These are phyloP conservation scores for Amanita rubescens DNA, from an alignment of 768 basidiomycete species.

Conservation along the genomic window DNA sequence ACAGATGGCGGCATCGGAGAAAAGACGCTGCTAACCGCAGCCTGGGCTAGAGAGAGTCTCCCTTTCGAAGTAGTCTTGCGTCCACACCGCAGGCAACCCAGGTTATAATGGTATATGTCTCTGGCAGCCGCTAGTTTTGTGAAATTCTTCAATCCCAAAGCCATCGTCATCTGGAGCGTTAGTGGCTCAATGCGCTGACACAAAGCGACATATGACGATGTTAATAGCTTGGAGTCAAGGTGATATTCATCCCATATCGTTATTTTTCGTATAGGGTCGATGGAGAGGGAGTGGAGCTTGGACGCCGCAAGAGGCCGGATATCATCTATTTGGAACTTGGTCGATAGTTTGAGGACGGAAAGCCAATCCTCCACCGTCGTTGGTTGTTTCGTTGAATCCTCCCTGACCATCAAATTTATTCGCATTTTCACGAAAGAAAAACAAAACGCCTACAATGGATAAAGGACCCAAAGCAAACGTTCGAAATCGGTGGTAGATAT, in stretches of 20 bases:
- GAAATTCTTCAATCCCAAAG: slow-evolving; percentile 25
- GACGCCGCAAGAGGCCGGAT: slow-evolving; percentile 21
- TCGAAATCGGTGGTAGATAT: slow-evolving; percentile 40
- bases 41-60: neutral
- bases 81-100: slow-evolving; percentile 16
- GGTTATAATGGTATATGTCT: slow-evolving; percentile 22
- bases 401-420: slow-evolving; percentile 3
- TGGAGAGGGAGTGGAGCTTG: slow-evolving; percentile 19
- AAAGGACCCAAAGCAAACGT: slow-evolving; percentile 47
- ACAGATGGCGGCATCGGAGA: neutral
- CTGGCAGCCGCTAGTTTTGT: slow-evolving; percentile 26
- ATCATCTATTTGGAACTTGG: slow-evolving; percentile 25
- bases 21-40: neutral
- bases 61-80: neutral
- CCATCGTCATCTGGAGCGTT: slow-evolving; percentile 25
- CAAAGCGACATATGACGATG: slow-evolving; percentile 22
- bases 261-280: slow-evolving; percentile 27
- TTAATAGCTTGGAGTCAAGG: slow-evolving; percentile 22
- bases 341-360: slow-evolving; percentile 27
- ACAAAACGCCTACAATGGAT: slow-evolving; percentile 35
- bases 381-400: slow-evolving; percentile 14
- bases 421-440: neutral
- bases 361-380: slow-evolving; percentile 23
- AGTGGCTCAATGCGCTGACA: slow-evolving; percentile 25
- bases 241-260: slow-evolving; percentile 29